Conservation (phyloP, 352 stramenopile species). For the Phytophthora aleatoria region DNA sequence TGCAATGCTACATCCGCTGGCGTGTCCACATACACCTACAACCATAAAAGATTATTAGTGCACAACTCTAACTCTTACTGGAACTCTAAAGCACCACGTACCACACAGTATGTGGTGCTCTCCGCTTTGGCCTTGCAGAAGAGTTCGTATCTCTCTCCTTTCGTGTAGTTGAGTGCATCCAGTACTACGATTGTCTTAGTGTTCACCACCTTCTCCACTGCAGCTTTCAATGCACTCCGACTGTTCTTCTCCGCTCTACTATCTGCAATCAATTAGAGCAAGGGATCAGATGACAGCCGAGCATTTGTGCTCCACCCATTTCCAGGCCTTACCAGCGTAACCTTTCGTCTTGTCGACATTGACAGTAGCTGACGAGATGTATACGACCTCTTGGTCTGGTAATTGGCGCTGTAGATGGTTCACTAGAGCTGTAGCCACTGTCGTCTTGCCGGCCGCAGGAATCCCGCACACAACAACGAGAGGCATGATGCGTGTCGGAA, state of each 20-base stretch:
- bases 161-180: conserved; percentile 95
- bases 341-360: conserved; percentile 62
- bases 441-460: conserved; percentile 71
- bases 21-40: conserved; percentile 74
- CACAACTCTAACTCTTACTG: background rate
- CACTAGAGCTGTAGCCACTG: conserved; percentile 53
- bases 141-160: conserved; percentile 95
- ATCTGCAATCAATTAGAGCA: conserved; percentile 38
- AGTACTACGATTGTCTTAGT: conserved; percentile 87
- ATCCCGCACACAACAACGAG: conserved; percentile 79
- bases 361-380: conserved; percentile 63
- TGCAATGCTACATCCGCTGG: conserved; percentile 59
- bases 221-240: conserved; percentile 65
- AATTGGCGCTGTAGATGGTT: conserved; percentile 46
- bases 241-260: conserved; percentile 70
- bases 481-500: conserved; percentile 49
- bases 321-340: conserved; percentile 52
- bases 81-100: conserved; percentile 18
- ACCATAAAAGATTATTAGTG: background rate
- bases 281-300: background rate
- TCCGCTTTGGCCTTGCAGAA: conserved; percentile 94
- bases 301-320: conserved; percentile 17
- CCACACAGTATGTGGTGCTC: conserved; percentile 91
- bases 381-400: conserved; percentile 50
- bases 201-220: conserved; percentile 68